Evolutionary conservation across 106 monocot genomes (phyloP), one percentile per base, ranked within the genome.

Genomic region (Dioscorea dumetorum): DNA sequence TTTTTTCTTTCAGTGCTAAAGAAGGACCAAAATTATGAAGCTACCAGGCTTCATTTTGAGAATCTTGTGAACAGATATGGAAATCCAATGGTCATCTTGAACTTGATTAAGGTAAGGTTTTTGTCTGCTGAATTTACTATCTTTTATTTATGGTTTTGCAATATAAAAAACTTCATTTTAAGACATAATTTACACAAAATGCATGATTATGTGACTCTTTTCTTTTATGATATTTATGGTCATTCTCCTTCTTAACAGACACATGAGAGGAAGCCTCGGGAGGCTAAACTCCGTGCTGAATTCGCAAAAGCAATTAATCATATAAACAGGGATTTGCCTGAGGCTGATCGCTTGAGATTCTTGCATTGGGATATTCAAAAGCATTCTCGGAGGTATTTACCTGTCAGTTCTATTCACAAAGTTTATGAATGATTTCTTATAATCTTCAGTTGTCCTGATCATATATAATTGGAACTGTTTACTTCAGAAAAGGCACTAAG

Each of bases 11-110:
- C 87, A 99, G 99, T 99, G 82, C 90, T 85, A 24, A 73, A 69
- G 64, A 83, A 85, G 71, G 88, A 90, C 52, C 31, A 74, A 60
- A 68, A 75, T 50, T 99, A 87, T 77, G 87, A 93, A 83, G 93
- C 99, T 64, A 93, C 99, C 11, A 69, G 83, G 24, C 99, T 83
- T 73, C 99, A 99, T 87, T 99, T 99, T 81, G 79, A 90, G 69
- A 90, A 93, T 79, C 93, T 99, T 67, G 79, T 60, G 17, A 74
- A 72, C 23, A 80, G 99, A 99, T 99, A 99, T 78, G 93, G 90
- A 71, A 87, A 83, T 50, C 99, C 99, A 49, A 90, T 99, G 33
- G 76, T 99, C 35, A 79, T 99, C 76, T 77, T 93, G 60, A 93
- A 99, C 72, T 78, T 99, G 74, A 93, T 99, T 62, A 99, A 93